Conservation (phyloP, 805 yeast species). For the Candida vartiovaarae region DNA sequence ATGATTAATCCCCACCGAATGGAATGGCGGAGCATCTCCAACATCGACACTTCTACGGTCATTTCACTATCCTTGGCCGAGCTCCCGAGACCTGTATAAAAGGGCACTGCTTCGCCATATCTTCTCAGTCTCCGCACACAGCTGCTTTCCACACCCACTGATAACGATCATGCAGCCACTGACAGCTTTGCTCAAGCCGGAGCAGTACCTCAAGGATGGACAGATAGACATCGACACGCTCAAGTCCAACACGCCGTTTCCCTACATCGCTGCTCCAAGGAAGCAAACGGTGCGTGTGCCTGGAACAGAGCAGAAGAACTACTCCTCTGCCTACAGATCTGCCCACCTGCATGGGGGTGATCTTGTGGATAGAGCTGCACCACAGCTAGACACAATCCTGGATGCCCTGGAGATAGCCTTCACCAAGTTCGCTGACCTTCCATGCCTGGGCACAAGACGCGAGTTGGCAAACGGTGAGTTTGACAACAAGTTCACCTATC, state of each 20-base stretch:
- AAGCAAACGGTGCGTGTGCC: slow-evolving; percentile 21
- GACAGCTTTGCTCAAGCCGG: slow-evolving; percentile 3
- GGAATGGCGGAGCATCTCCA: no score
- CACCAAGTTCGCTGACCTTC: slow-evolving; percentile 19
- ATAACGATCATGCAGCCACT: neutral
- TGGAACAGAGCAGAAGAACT: slow-evolving; percentile 26
- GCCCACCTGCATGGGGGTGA: slow-evolving; percentile 23
- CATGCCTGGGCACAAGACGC: slow-evolving; percentile 8
- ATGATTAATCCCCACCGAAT: no score
- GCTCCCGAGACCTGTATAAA: no score
- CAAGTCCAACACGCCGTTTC: slow-evolving; percentile 2
- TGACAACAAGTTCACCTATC: slow-evolving; percentile 32
- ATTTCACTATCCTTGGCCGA: no score
- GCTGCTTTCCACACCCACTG: neutral
- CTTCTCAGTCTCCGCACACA: neutral
- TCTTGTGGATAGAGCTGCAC: slow-evolving; percentile 32
- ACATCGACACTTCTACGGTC: no score
- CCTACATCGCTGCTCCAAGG: neutral
- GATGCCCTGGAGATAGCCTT: slow-evolving; percentile 35
- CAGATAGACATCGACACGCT: slow-evolving; percentile 3
- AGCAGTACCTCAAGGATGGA: slow-evolving; percentile 3
- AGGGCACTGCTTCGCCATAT: neutral
- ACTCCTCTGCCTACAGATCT: slow-evolving; percentile 43
- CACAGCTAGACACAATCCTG: slow-evolving; percentile 35
- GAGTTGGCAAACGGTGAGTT: slow-evolving; percentile 26